Evolutionary conservation across 2,329 filamentous ascomycete genomes (phyloP), one percentile per base, ranked within the genome.

Genomic region (Diplodia intermedia): DNA sequence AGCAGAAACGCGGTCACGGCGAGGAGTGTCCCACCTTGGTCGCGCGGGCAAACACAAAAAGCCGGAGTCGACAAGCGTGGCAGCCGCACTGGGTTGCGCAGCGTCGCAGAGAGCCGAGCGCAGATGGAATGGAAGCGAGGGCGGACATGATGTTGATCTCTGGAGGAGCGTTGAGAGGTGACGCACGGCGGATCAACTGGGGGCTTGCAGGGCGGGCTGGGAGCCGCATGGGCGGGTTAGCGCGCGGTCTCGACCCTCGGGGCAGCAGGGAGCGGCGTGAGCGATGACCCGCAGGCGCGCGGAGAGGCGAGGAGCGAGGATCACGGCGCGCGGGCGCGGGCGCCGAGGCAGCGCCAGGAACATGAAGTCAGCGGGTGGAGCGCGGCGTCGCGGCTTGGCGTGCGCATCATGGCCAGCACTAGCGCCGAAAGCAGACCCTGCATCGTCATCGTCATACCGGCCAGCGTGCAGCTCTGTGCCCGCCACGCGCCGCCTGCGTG

Each of bases 181-280:
- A 65, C 62, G 62, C 62, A 65, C 43, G n/a, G 60, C 60, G 60
- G 60, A 63, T 63, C 60, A 38, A 23, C 36, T 43, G 38, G 38
- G 56, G 12, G 36, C 23, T 26, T 26, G 23, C 23, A 26, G 23
- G 23, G 23, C 8, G 7, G 26, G 26, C 20, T n/a, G 26, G 61
- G 50, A 56, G 54, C 54, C 54, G 54, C 54, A 38, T 56, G 4
- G 54, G 8, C 33, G 54, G 54, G 43, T 47, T n/a, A 26, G 20
- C 20, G 50, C 23, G 43, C 29, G 56, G 56, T 60, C 56, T 60
- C 56, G 56, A 60, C 56, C 23, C 56, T 40, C 36, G 20, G 56
- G 54, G 31, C 53, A 31, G 18, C 54, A 57, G 54, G 31, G 54
- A 57, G 54, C 54, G 36, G 26, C 31, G 54, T n/a, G 26, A n/a